Conservation (phyloP, 2,329 filamentous ascomycete species). For the Diaporthe longicolla region DNA sequence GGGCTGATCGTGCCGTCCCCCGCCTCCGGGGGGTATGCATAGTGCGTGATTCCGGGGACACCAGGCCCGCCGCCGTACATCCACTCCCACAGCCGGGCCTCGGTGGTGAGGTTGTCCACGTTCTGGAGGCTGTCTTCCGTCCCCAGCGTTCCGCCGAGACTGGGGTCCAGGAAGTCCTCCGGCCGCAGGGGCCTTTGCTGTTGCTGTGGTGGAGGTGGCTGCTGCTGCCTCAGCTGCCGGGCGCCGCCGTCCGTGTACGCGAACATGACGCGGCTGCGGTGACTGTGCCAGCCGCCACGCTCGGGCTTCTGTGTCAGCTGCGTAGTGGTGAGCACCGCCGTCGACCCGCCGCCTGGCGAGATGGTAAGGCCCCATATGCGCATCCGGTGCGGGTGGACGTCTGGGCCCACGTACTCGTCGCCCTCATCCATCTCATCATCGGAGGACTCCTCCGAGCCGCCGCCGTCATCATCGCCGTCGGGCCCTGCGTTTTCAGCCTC, state of each 20-base stretch:
- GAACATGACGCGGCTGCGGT: slow-evolving; percentile 56
- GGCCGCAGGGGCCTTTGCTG: neutral
- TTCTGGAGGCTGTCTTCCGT: slow-evolving; percentile 38
- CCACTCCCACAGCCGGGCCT: slow-evolving; percentile 70
- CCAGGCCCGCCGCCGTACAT: slow-evolving; percentile 68
- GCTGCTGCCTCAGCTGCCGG: slow-evolving; percentile 33
- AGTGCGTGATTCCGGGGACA: slow-evolving; percentile 58
- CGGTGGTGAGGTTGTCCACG: slow-evolving; percentile 60
- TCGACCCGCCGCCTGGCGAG: slow-evolving; percentile 66
- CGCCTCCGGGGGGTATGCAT: slow-evolving; percentile 37
- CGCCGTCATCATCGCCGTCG: slow-evolving; percentile 47
- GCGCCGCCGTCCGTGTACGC: slow-evolving; percentile 44
- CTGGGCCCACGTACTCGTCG: slow-evolving; percentile 51
- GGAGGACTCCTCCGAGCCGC: slow-evolving; percentile 52
- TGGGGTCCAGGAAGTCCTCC: slow-evolving; percentile 23
- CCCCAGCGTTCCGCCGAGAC: slow-evolving; percentile 28
- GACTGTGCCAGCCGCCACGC: slow-evolving; percentile 55
- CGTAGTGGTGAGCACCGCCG: slow-evolving; percentile 64
- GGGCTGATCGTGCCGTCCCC: slow-evolving; percentile 13
- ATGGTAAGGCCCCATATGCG: slow-evolving; percentile 67
- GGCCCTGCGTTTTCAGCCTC: slow-evolving; percentile 50
- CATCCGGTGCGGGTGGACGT: slow-evolving; percentile 64
- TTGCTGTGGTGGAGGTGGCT: slow-evolving; percentile 35
- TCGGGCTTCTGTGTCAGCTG: slow-evolving; percentile 65
- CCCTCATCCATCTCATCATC: slow-evolving; percentile 50